Percentiles rank a stretch among this genome's conserved stretches.
Conservation (phyloP, 768 basidiomycete genomes). For the Boletus rubroflammeus region DNA sequence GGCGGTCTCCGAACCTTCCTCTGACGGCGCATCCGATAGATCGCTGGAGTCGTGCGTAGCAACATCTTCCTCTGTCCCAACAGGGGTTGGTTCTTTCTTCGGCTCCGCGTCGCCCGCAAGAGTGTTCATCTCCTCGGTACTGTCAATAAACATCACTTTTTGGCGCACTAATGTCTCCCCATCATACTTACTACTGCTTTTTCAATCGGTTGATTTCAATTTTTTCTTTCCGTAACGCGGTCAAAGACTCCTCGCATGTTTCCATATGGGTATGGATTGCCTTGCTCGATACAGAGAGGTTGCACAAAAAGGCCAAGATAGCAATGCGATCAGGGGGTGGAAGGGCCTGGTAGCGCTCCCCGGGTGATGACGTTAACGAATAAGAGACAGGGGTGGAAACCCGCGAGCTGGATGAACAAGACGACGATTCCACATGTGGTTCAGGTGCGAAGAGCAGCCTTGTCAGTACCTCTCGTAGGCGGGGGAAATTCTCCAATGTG, state of each 20-base stretch:
- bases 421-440: conserved; percentile 36
- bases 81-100: conserved; percentile 45
- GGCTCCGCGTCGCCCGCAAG: conserved; percentile 51
- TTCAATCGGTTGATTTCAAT: conserved; percentile 90
- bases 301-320: conserved; percentile 85
- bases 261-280: conserved; percentile 88
- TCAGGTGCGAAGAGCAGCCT: conserved; percentile 71
- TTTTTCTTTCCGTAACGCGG: conserved; percentile 91
- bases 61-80: conserved; percentile 49
- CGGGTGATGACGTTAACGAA: conserved; percentile 47
- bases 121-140: conserved; percentile 70
- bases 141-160: conserved; percentile 29
- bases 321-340: conserved; percentile 77
- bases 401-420: conserved; percentile 46
- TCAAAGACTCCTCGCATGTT: conserved; percentile 82
- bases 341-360: conserved; percentile 69
- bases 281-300: conserved; percentile 87
- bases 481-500: conserved; percentile 66
- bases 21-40: conserved; percentile 65
- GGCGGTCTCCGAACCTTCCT: conserved; percentile 58
- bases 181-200: conserved; percentile 73
- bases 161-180: conserved; percentile 5
- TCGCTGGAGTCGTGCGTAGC: conserved; percentile 67
- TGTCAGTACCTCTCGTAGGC: conserved; percentile 66
- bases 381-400: conserved; percentile 45